Conservation (phyloP, 2,329 filamentous ascomycete species). For the Microdochium trichocladiopsis region DNA sequence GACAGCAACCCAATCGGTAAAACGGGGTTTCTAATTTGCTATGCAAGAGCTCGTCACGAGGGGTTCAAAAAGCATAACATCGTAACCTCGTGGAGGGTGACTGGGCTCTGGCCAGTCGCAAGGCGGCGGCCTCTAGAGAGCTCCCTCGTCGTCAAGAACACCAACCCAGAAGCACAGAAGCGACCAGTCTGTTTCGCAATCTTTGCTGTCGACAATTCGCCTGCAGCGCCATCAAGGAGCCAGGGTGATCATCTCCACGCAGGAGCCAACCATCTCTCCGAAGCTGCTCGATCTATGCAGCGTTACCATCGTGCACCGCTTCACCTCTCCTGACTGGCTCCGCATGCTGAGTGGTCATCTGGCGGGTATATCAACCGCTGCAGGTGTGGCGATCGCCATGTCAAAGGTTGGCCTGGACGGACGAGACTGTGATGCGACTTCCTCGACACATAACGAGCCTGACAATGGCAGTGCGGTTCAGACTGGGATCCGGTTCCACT, state of each 20-base stretch:
- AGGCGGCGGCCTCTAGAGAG: neutral
- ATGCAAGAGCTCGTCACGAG: neutral
- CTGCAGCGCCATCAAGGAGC: constrained; percentile 63
- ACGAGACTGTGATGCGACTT: neutral
- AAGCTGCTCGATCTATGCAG: constrained; percentile 64
- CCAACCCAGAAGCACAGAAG: neutral
- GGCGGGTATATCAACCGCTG: constrained; percentile 28
- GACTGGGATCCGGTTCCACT: constrained; percentile 7
- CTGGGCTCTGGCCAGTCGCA: neutral
- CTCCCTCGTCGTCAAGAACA: neutral
- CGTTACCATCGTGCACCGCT: constrained; percentile 66
- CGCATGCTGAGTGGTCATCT: constrained; percentile 34
- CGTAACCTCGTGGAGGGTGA: neutral
- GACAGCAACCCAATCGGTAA: constrained; percentile 1
- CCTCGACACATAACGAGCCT: constrained; percentile 5
- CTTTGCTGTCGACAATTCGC: constrained; percentile 55
- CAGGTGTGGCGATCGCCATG: neutral
- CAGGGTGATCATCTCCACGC: constrained; percentile 65
- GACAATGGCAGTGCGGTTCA: constrained; percentile 14
- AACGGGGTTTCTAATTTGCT: constrained; percentile 1
- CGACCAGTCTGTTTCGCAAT: constrained; percentile 2
- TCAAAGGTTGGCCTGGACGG: constrained; percentile 12
- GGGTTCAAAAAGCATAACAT: neutral
- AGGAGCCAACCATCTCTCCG: constrained; percentile 49
- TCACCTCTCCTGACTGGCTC: constrained; percentile 61